phyloP scores from a whole-genome alignment of 2,329 filamentous ascomycete species.

The Torrubiellomyces zombiae region DNA sequence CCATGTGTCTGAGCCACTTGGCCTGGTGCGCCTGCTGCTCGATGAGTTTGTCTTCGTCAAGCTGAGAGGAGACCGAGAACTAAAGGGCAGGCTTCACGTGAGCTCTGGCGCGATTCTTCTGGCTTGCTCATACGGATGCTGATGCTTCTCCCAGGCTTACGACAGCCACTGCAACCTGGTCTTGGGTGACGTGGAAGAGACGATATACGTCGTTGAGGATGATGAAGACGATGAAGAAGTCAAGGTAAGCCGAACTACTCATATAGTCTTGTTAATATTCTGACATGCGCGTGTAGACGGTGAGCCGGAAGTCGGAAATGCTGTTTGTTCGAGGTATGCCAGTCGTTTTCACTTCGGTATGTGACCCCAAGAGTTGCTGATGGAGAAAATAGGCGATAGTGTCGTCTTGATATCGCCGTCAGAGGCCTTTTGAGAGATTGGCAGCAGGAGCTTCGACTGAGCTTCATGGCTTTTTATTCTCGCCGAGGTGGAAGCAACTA shows the following conservation, averaged over 20 bases:
- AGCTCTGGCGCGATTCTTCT: no score
- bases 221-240: slow-evolving; percentile 67
- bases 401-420: slow-evolving; percentile 57
- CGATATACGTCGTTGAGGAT: slow-evolving; percentile 84
- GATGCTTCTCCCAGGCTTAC: slow-evolving; percentile 53
- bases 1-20: slow-evolving; percentile 78
- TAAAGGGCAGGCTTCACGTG: slow-evolving; percentile 90
- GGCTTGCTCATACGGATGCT: slow-evolving; percentile 1
- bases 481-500: no score
- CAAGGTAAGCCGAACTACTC: no score
- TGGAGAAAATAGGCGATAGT: slow-evolving; percentile 40
- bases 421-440: slow-evolving; percentile 20
- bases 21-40: slow-evolving; percentile 83
- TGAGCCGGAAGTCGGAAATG: slow-evolving; percentile 97
- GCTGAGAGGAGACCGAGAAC: slow-evolving; percentile 83
- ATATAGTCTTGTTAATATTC: no score
- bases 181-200: slow-evolving; percentile 91
- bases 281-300: slow-evolving; percentile 42
- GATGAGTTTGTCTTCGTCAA: slow-evolving; percentile 97
- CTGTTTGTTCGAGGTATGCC: slow-evolving; percentile 67
- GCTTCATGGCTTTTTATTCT: no score
- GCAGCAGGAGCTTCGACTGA: no score
- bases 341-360: no score
- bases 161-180: slow-evolving; percentile 97
- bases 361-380: slow-evolving; percentile 10